phyloP scores from a whole-genome alignment of 345 rosid species.

The Pelargonium nanum region DNA sequence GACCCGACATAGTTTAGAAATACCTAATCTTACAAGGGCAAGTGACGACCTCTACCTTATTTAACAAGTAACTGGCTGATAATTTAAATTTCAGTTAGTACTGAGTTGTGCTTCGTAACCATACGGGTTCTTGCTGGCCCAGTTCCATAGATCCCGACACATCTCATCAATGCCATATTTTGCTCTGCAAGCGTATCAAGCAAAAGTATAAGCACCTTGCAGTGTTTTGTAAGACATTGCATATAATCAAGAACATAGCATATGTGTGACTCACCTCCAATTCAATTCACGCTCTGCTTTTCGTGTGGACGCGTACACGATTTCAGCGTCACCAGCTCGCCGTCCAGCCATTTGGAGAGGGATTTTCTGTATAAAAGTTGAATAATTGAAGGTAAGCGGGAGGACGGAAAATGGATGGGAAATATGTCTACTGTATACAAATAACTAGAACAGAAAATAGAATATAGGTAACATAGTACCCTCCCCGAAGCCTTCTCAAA shows the following conservation, averaged over 20 bases:
- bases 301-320: slow-evolving; percentile 74
- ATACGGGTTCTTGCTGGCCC: slow-evolving; percentile 90
- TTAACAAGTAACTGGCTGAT: not conserved
- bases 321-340: slow-evolving; percentile 81
- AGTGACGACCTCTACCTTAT: not conserved
- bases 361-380: slow-evolving; percentile 48
- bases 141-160: slow-evolving; percentile 94
- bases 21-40: too few relatives aligned
- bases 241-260: too few relatives aligned
- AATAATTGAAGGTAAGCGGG: not conserved
- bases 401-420: not conserved
- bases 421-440: not conserved
- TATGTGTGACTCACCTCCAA: slow-evolving; percentile 65
- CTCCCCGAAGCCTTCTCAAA: slow-evolving; percentile 90
- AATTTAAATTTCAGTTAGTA: slow-evolving; percentile 9
- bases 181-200: slow-evolving; percentile 42
- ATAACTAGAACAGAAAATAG: not conserved
- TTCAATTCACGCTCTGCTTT: slow-evolving; percentile 68
- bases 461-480: slow-evolving; percentile 25
- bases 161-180: slow-evolving; percentile 73
- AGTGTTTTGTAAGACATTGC: not conserved
- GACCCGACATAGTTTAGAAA: too few relatives aligned
- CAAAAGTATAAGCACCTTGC: not conserved
- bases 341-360: slow-evolving; percentile 64
- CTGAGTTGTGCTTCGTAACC: slow-evolving; percentile 55